Percentiles rank a stretch among this genome's conserved stretches.
These are phyloP conservation scores for Jatropha multifida DNA, from an alignment of 441 rosid genomes.

Conservation along the genomic window DNA sequence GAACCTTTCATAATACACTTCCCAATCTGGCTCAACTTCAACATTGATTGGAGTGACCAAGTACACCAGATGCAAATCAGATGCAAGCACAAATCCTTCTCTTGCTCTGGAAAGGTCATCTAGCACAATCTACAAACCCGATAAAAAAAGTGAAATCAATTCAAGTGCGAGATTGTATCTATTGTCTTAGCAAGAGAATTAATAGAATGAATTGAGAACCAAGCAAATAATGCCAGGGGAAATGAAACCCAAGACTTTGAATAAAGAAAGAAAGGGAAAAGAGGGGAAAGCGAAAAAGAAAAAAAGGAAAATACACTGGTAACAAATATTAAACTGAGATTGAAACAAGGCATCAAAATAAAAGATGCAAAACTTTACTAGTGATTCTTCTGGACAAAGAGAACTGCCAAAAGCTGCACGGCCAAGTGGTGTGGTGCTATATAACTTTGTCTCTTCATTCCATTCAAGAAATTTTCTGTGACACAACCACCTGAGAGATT, in stretches of 20 bases:
- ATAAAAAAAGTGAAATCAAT: conserved; percentile 17
- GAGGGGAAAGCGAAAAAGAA: neutral
- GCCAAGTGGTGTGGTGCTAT: conserved; percentile 91
- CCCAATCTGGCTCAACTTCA: conserved; percentile 98
- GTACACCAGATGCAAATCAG: conserved; percentile 95
- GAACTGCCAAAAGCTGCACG: conserved; percentile 99
- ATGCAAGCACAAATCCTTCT: conserved; percentile 97
- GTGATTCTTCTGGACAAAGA: conserved; percentile 98
- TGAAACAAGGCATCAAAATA: conserved; percentile 1
- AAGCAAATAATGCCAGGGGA: neutral
- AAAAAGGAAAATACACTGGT: neutral
- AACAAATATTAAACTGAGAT: neutral
- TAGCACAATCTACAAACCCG: conserved; percentile 72
- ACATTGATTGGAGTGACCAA: conserved; percentile 91
- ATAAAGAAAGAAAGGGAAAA: neutral
- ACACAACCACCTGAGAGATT: conserved; percentile 98
- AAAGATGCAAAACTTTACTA: conserved; percentile 49
- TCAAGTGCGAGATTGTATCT: neutral
- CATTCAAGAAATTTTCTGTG: conserved; percentile 89
- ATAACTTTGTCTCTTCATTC: conserved; percentile 92
- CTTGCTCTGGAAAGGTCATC: conserved; percentile 98
- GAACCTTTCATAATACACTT: conserved; percentile 82
- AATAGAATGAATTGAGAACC: conserved; percentile 18
- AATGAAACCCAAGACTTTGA: conserved; percentile 7
- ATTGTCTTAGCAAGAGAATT: conserved; percentile 1